Evolutionary conservation across 164 flowering plant species (phyloP).

Genomic region (Macadamia integrifolia): DNA sequence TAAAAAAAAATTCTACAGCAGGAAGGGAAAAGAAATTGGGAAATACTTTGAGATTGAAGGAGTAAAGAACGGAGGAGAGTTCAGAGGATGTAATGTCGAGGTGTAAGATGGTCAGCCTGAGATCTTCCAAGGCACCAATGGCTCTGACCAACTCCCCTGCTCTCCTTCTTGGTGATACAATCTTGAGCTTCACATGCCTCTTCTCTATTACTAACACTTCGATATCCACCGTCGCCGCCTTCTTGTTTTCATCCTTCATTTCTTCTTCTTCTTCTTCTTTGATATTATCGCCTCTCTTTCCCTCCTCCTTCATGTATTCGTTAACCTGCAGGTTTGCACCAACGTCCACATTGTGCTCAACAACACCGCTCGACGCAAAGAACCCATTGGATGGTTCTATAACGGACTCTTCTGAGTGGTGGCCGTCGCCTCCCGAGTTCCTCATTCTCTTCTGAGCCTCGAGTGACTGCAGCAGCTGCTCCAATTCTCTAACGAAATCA

Average conservation of each 20-base stretch:
- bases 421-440: conserved; percentile 8
- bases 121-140: conserved; percentile 36
- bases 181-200: conserved; percentile 53
- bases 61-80: conserved; percentile 34
- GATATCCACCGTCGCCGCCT: conserved; percentile 29
- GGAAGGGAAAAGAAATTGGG: too few species aligned
- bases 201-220: conserved; percentile 41
- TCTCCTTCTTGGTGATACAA: conserved; percentile 31
- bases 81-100: conserved; percentile 47
- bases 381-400: conserved; percentile 19
- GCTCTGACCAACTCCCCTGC: conserved; percentile 40
- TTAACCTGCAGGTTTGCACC: not conserved
- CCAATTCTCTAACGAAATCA: conserved; percentile 64
- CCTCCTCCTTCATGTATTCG: not conserved
- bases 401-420: not conserved
- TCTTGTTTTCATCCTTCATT: conserved; percentile 16
- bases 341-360: not conserved
- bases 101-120: conserved; percentile 49
- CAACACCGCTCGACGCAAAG: conserved; percentile 13
- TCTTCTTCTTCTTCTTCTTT: not conserved
- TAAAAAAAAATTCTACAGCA: too few species aligned
- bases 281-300: too few species aligned
- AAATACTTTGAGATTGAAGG: conserved; percentile 59
- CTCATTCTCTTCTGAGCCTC: conserved; percentile 38
- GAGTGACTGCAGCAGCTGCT: conserved; percentile 52